Percentiles rank a stretch among this genome's conserved stretches.
Conservation (phyloP, 1,284 basidiomycete genomes). For the Naganishia liquefaciens region DNA sequence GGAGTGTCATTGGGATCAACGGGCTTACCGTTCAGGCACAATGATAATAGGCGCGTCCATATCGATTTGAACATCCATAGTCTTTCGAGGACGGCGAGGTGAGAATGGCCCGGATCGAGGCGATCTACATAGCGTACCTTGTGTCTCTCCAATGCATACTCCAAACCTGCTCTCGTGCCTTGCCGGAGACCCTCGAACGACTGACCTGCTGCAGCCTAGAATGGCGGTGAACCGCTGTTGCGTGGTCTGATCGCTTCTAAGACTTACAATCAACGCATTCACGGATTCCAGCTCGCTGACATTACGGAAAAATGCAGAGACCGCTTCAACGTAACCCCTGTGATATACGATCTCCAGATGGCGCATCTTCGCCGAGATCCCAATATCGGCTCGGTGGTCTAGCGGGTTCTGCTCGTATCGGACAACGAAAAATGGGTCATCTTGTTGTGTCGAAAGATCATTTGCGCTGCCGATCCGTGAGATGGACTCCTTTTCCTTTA, state of each 20-base stretch:
- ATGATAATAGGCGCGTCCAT: constrained; percentile 98
- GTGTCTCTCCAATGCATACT: constrained; percentile 72
- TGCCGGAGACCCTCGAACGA: constrained; percentile 93
- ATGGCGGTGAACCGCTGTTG: not conserved
- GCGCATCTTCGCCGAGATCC: constrained; percentile 84
- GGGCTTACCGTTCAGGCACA: constrained; percentile 67
- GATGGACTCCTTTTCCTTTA: constrained; percentile 63
- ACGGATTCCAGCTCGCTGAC: constrained; percentile 94
- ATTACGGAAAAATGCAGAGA: constrained; percentile 90
- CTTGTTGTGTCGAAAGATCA: constrained; percentile 40
- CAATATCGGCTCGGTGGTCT: constrained; percentile 89
- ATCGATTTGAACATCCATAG: constrained; percentile 91
- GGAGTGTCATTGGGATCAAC: not conserved
- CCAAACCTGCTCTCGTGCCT: constrained; percentile 91
- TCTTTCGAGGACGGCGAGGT: constrained; percentile 58
- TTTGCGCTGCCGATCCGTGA: constrained; percentile 38
- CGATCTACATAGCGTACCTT: constrained; percentile 39
- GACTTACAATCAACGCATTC: constrained; percentile 73
- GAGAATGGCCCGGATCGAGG: not conserved
- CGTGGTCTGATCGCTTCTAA: not conserved
- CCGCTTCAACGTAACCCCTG: constrained; percentile 86
- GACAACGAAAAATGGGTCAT: constrained; percentile 86
- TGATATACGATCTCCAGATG: constrained; percentile 99
- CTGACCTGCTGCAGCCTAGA: constrained; percentile 83
- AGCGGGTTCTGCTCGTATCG: constrained; percentile 93